Base-by-base conservation (phyloP, 2,329 filamentous ascomycete species). In the Aulographum hederae region DNA sequence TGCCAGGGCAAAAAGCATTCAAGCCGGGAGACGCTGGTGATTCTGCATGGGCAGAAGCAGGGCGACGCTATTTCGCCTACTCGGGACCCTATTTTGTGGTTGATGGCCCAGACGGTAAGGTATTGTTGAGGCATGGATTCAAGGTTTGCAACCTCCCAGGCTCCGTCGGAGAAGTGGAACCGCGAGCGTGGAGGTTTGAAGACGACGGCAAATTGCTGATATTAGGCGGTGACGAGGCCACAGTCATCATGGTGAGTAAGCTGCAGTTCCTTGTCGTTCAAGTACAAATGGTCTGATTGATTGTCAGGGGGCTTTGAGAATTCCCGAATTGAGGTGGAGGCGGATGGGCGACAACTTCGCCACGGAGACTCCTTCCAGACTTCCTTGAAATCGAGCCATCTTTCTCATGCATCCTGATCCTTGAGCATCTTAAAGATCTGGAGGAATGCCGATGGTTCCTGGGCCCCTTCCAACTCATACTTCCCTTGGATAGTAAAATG, bases 401-500 rank as follows among this genome's bases (percentile, higher is more conserved):
- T n/a, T n/a, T 25, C 21, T 8, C 8, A 25, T 25, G 8, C 21
- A 25, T 8, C 50, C 33, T 53, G 48, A 34, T 44, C 56, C 54
- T 69, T 69, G 34, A 78, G 61, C 43, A 62, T 58, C 38, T 70
- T 58, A 48, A 86, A 78, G 30, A 74, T 54, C 42, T 70, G 60
- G 38, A 79, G 50, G 45, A 85, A 85, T 2, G 63, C 65, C 28
- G 61, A 57, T 2, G 73, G 63, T 36, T 82, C 77, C 53, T 84
- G 73, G 1, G 78, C 79, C 2, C 79, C 80, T 18, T 71, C 65
- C 18, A 86, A 51, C 41, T 73, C 66, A 50, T 71, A 75, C 41
- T 58, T 60, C 2, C 61, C 73, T 44, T 85, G 75, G 38, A 89
- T 66, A 10, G 70, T 70, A 47, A 81, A 85, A 48, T 78, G 69